These are phyloP conservation scores for Candida montana DNA, from an alignment of 805 yeast species.

Conservation along the genomic window DNA sequence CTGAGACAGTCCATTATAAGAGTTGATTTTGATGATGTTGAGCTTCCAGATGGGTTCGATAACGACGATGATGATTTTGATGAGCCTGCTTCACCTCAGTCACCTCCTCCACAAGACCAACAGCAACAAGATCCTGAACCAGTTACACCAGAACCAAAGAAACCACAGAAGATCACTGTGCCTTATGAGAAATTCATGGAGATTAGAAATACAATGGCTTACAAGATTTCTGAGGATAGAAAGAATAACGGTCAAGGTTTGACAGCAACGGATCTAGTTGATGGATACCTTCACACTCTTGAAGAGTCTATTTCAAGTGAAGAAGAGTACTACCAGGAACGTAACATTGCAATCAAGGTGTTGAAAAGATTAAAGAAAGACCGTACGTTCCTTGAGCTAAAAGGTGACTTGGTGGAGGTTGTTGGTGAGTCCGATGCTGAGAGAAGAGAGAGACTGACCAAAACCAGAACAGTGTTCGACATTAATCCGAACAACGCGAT, in stretches of 20 bases:
- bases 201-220: slow-evolving; percentile 76
- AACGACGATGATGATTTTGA: slow-evolving; percentile 13
- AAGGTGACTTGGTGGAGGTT: slow-evolving; percentile 30
- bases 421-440: slow-evolving; percentile 23
- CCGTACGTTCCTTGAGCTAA: slow-evolving; percentile 69
- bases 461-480: slow-evolving; percentile 26
- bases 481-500: slow-evolving; percentile 82
- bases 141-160: slow-evolving; percentile 6
- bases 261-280: slow-evolving; percentile 62
- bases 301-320: slow-evolving; percentile 70
- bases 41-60: slow-evolving; percentile 46
- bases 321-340: slow-evolving; percentile 64
- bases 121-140: no score
- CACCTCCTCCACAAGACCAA: no score
- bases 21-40: slow-evolving; percentile 91
- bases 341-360: slow-evolving; percentile 71
- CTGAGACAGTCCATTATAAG: slow-evolving; percentile 87
- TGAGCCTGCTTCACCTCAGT: no score
- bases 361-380: slow-evolving; percentile 80
- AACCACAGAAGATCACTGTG: slow-evolving; percentile 44
- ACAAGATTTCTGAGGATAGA: slow-evolving; percentile 55
- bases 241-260: slow-evolving; percentile 52
- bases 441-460: slow-evolving; percentile 21
- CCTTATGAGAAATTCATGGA: slow-evolving; percentile 83
- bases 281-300: slow-evolving; percentile 72